Evolutionary conservation across 2,329 filamentous ascomycete genomes (phyloP), one percentile per base, ranked within the genome.

Genomic region (Penicillium polonicum): DNA sequence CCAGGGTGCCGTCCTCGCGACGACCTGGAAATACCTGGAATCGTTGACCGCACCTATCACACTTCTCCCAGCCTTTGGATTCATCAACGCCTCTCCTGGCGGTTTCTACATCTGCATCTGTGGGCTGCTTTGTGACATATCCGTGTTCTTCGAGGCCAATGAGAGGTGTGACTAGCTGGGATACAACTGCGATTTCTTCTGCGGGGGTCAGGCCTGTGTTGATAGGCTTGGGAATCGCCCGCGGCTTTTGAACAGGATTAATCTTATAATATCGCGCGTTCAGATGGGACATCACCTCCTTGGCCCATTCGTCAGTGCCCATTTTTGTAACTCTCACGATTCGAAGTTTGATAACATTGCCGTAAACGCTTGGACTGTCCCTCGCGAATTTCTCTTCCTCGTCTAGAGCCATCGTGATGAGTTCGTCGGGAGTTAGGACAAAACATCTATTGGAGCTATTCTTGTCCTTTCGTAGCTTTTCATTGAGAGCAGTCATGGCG

Each of bases 1-100:
- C 82, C 2, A 89, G 82, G 0, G 87, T 88, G 45, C 96, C 94
- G 64, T 85, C 82, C 65, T 87, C 83, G 53, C 92, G 85, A 42
- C 93, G 86, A 4, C 92, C 91, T 0, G 92, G 91, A 63, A 96
- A 97, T 4, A 96, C 91, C 69, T 96, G 91, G 69, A 99, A 99
- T 23, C 93, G 87, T 35, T 86, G 86, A 42, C 82, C 82, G 74
- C 94, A 99, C 21, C 94, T 88, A 68, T 96, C 92, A 68, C 94
- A 99, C 49, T 86, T 82, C 76, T 99, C 94, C 82, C 88, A 96
- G 48, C 90, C 90, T 52, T 85, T 83, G 13, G 88, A 84, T 8
- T 85, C 80, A 48, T 84, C 79, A 0, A 91, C 81, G 0, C 87
- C 91, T 43, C 83, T 80, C 35, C 79, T 83, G 0, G 91, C 88